These are phyloP conservation scores for Tilletia indica DNA, from an alignment of 1,284 basidiomycete genomes.

Conservation along the genomic window DNA sequence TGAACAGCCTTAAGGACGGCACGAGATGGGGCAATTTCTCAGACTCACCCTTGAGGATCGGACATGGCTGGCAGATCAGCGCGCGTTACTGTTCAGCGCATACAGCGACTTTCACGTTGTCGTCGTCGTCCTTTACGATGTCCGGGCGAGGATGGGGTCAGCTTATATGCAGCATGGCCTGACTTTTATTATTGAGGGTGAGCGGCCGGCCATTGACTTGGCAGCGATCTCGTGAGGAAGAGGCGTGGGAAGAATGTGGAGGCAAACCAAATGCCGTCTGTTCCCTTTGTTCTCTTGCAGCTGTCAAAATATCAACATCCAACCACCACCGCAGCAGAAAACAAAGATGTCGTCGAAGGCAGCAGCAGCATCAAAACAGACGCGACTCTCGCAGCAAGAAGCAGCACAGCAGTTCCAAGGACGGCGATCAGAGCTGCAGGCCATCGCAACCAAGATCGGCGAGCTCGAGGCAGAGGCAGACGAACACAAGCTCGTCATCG, in stretches of 20 bases:
- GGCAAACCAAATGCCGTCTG: background rate
- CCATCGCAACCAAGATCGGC: constrained; percentile 52
- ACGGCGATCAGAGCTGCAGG: constrained; percentile 46
- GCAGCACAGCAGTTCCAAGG: constrained; percentile 41
- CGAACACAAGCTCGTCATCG: constrained; percentile 69
- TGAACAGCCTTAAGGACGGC: background rate
- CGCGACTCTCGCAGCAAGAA: constrained; percentile 27
- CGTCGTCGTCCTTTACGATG: background rate
- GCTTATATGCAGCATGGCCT: too few species aligned
- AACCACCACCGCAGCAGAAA: background rate
- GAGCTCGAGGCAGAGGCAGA: constrained; percentile 54
- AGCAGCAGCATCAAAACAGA: background rate
- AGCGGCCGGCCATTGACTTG: background rate
- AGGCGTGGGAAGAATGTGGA: constrained; percentile 1
- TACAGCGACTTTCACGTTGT: background rate
- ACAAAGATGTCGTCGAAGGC: constrained; percentile 1
- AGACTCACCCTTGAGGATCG: background rate
- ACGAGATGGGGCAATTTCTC: background rate
- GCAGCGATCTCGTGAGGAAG: too few species aligned
- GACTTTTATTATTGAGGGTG: too few species aligned
- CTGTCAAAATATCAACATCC: background rate
- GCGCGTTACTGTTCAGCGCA: too few species aligned
- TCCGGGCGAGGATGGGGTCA: too few species aligned
- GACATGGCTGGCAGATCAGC: background rate
- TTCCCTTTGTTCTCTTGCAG: constrained; percentile 17